Evolutionary conservation across 495 filamentous ascomycete species (phyloP).

Genomic region (Podospora comata): DNA sequence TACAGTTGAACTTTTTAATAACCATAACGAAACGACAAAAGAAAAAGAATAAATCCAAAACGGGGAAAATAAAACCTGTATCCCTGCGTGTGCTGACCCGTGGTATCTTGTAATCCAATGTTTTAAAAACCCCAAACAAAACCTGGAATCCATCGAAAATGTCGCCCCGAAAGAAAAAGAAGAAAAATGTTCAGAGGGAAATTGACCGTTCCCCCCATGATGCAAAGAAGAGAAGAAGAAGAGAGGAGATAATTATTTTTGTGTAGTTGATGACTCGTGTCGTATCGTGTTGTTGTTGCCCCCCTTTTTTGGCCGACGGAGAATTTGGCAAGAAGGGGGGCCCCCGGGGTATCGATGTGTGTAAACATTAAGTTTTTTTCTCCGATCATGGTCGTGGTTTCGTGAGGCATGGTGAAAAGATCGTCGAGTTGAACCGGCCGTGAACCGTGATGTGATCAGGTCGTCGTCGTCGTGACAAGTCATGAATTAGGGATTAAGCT

Average conservation of each 20-base stretch:
- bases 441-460: neutral
- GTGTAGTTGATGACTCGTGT: neutral
- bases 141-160: neutral
- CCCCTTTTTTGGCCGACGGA: neutral
- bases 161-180: neutral
- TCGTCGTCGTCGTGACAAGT: slow-evolving; percentile 8
- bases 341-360: neutral
- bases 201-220: neutral
- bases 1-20: slow-evolving; percentile 2
- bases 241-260: slow-evolving; percentile 9
- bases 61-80: neutral
- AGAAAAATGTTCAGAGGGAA: neutral
- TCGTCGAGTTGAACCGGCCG: neutral
- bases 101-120: neutral
- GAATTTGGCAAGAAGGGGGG: neutral
- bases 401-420: neutral
- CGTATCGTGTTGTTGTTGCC: neutral
- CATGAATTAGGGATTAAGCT: slow-evolving; percentile 8
- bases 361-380: slow-evolving; percentile 2
- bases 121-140: neutral
- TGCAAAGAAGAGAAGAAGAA: slow-evolving; percentile 11
- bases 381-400: neutral
- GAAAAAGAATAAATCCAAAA: neutral
- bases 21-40: neutral
- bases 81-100: neutral